Evolutionary conservation across 495 filamentous ascomycete genomes (phyloP), one percentile per base, ranked within the genome.

Genomic region (Sordaria brevicollis): DNA sequence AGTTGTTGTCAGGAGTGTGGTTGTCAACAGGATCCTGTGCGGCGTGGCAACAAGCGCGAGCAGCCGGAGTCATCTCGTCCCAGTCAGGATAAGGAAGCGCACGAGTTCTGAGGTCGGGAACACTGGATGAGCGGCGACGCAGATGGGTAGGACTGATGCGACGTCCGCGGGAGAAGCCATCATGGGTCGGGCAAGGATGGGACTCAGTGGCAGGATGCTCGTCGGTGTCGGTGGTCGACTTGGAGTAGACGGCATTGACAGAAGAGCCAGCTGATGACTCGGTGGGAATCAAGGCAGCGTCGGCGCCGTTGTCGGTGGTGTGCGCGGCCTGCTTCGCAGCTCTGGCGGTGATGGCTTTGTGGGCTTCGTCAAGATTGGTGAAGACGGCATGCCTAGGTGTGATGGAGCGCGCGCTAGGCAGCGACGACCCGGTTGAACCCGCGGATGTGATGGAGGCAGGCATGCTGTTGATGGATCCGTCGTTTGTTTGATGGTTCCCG

Each of bases 321-420:
- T 33, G 25, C 13, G 49, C 49, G 13, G 25, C 49, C 7, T 68
- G 72, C 38, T 67, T 67, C 11, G 65, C 70, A 38, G 66, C 13
- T 29, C 65, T 71, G 31, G 71, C 71, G 3, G 69, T 79, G 68
- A 79, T 79, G 36, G 77, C 74, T 62, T 72, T 67, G 38, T 75
- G 74, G 3, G 75, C 75, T 15, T 75, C 74, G 5, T 66, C 75
- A 7, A 77, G 71, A 54, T 72, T 77, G 49, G 70, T 68, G 65
- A 77, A 77, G 31, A 71, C 35, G 21, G 68, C 19, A 31, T 69
- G 69, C 41, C 72, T 77, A 8, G 74, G 72, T 11, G 71, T 77
- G 66, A 73, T 70, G 2, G 69, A 71, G 19, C 72, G 57, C 34
- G 15, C 35, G 65, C 43, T 33, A 15, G 65, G 49, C 35, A 66